Percentiles rank a stretch among this genome's conserved stretches.
phyloP scores from a whole-genome alignment of 345 rosid species.

The Luvunga scandens region DNA sequence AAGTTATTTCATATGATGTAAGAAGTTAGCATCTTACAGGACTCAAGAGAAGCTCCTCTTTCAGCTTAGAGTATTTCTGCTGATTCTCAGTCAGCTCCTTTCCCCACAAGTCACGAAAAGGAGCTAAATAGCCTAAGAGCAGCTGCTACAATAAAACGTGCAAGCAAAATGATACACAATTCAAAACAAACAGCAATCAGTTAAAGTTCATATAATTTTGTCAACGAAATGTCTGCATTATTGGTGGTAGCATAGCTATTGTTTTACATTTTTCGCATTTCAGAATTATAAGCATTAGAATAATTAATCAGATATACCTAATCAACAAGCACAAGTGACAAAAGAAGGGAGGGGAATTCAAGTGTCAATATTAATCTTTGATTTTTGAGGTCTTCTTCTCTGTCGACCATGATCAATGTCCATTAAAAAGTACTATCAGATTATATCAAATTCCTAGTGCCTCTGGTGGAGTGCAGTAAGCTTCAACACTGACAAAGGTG shows the following conservation, averaged over 20 bases:
- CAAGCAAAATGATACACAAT: constrained; percentile 2
- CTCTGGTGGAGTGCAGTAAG: background rate
- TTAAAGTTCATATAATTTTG: background rate
- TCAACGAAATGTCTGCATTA: background rate
- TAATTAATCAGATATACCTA: background rate
- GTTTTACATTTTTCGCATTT: no score
- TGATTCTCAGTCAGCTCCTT: constrained; percentile 55
- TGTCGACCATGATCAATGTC: background rate
- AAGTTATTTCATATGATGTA: no score
- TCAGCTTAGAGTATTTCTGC: constrained; percentile 53
- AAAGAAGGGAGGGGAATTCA: background rate
- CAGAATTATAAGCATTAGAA: background rate
- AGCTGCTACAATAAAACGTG: constrained; percentile 34
- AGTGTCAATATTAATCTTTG: background rate
- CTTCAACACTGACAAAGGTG: no score
- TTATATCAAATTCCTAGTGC: background rate
- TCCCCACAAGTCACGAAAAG: constrained; percentile 59
- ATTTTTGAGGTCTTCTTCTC: background rate
- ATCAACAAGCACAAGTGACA: background rate
- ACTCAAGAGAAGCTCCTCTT: constrained; percentile 61
- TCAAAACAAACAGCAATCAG: background rate
- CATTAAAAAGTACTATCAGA: background rate
- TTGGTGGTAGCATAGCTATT: background rate
- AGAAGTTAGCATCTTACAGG: constrained; percentile 61
- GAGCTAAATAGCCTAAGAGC: constrained; percentile 61